A percentile compares a stretch with the other conserved stretches of the same genome.
Evolutionary conservation across 257 asterid species (phyloP).

Genomic region (Scutellaria barbata): DNA sequence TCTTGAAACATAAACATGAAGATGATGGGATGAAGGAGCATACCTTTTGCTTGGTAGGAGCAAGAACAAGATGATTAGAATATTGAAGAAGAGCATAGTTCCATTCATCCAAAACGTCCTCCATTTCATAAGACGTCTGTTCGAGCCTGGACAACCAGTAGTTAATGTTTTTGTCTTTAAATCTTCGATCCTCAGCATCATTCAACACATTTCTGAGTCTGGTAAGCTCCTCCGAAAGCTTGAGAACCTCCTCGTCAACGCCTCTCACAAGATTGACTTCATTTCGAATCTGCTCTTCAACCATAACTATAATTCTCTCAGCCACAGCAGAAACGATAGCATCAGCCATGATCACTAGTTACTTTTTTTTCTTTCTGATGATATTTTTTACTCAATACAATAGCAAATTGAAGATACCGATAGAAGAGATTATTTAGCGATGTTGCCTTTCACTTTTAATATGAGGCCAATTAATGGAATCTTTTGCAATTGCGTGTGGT

Average conservation of each 20-base stretch:
- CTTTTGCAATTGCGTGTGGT: no score
- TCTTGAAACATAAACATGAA: not conserved
- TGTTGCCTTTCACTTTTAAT: no score
- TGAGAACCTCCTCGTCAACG: not conserved
- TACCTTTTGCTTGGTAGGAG: not conserved
- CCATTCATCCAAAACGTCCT: constrained; percentile 17
- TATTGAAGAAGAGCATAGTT: not conserved
- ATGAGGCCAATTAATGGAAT: no score
- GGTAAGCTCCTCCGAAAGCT: not conserved
- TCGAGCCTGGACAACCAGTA: constrained; percentile 6
- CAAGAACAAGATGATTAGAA: not conserved
- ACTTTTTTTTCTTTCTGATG: no score
- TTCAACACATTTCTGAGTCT: not conserved
- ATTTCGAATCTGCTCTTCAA: not conserved
- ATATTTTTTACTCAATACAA: no score
- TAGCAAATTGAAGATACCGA: no score
- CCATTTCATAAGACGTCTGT: not conserved
- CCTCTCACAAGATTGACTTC: constrained; percentile 32
- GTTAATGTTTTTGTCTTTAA: not conserved
- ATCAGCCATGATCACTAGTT: constrained; percentile 11
- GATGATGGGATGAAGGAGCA: not conserved
- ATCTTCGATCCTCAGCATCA: constrained; percentile 12
- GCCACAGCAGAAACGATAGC: constrained; percentile 14
- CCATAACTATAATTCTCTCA: not conserved
- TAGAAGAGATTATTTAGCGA: no score